A percentile compares a stretch with the other conserved stretches of the same genome.
Evolutionary conservation across 2,329 filamentous ascomycete genomes (phyloP).

Genomic region (Venturiaceae sp.): DNA sequence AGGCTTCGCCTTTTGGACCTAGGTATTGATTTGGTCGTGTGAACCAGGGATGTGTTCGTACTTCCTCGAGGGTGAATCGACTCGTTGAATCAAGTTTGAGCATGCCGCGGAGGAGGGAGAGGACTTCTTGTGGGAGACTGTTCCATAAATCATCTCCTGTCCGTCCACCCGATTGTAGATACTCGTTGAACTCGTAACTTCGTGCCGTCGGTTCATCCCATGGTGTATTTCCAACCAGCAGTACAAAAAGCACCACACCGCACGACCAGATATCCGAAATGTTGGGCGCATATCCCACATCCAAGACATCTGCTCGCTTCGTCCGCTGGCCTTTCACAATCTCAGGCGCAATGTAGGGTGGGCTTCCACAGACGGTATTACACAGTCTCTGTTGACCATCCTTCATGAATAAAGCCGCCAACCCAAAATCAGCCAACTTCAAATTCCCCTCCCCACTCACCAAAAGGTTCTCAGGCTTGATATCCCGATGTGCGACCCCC

Average conservation of each 20-base stretch:
- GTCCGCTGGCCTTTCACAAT: constrained; percentile 50
- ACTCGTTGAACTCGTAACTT: constrained; percentile 90
- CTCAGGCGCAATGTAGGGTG: constrained; percentile 95
- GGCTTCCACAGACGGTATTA: constrained; percentile 86
- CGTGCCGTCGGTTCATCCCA: constrained; percentile 86
- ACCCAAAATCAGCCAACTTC: constrained; percentile 93
- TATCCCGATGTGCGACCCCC: constrained; percentile 76
- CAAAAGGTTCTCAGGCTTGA: constrained; percentile 83
- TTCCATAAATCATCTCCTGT: constrained; percentile 81
- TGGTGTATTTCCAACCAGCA: constrained; percentile 91
- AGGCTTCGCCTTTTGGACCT: constrained; percentile 60
- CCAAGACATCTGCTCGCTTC: constrained; percentile 35
- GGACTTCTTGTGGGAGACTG: constrained; percentile 59
- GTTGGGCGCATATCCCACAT: constrained; percentile 62
- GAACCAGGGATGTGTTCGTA: constrained; percentile 92
- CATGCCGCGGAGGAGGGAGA: constrained; percentile 87
- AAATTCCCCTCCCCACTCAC: constrained; percentile 75
- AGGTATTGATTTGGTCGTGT: constrained; percentile 73
- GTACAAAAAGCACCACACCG: constrained; percentile 92
- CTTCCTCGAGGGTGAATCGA: constrained; percentile 77
- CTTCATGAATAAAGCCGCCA: constrained; percentile 88
- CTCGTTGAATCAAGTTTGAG: constrained; percentile 66
- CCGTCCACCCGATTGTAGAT: constrained; percentile 66
- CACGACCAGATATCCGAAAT: constrained; percentile 94
- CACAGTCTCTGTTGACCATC: constrained; percentile 75